Evolutionary conservation across 805 yeast species (phyloP), one percentile per base, ranked within the genome.

Genomic region (Dipodascus albidus): DNA sequence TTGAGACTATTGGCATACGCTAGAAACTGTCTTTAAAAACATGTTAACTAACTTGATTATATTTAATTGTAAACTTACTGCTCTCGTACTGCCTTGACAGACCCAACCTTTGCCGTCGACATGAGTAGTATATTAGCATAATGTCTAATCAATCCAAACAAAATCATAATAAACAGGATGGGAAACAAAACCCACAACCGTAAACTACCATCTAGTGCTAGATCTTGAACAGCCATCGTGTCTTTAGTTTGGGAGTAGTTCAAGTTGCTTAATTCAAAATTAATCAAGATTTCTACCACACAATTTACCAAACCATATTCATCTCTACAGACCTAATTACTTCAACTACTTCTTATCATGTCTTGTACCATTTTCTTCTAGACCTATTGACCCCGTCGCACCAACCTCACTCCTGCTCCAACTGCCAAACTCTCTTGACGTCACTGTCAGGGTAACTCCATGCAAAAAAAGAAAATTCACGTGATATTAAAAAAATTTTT

Each of bases 141-240:
- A 52, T 85, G 82, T 53, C 96, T 75, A 23, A 88, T 67, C 19
- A 91, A 67, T 4, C 96, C 96, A 2, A 88, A 88, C 54, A 90
- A 69, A 9, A 93, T 83, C 96, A 93, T 89, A 20, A 89, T 95
- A 20, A 85, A 64, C 3, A 96, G 81, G 48, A 93, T 90, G 22
- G 99, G 99, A 35, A 88, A 67, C 17, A 93, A 72, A 27, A 89
- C 98, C 97, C 98, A 91, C 61, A 81, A 78, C 65, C 85, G 83
- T 57, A 93, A 73, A 52, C 79, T 77, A 2, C 96, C 95, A 64
- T 91, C 98, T 49, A 91, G 71, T 15, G 82, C 68, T 20, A 84
- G 66, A 52, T 81, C 84, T 1, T 82, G 62, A 21, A 55, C 61
- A 21, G 60, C 47, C 63, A 59, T 59, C 23, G 3, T 49, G 33